A percentile compares a stretch with the other conserved stretches of the same genome.
These are phyloP conservation scores for Naumovozyma baii DNA, from an alignment of 805 yeast genomes.

Conservation along the genomic window DNA sequence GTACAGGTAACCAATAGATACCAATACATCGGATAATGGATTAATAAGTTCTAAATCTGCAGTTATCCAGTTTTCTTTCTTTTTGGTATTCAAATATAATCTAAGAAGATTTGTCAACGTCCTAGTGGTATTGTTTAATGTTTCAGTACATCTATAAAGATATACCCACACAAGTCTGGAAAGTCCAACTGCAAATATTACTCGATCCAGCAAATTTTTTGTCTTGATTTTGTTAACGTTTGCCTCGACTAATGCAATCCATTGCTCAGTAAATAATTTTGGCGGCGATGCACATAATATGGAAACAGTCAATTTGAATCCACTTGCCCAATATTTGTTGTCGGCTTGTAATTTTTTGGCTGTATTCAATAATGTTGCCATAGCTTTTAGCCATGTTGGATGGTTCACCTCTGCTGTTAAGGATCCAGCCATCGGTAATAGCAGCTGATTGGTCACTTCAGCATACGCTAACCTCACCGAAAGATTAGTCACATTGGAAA, in stretches of 20 bases:
- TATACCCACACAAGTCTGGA: constrained; percentile 85
- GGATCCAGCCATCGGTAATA: constrained; percentile 74
- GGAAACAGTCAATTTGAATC: constrained; percentile 60
- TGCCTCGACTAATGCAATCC: constrained; percentile 63
- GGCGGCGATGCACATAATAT: constrained; percentile 73
- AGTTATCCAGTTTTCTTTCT: constrained; percentile 69
- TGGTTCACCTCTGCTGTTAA: constrained; percentile 92
- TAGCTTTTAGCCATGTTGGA: constrained; percentile 87
- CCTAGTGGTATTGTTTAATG: constrained; percentile 77
- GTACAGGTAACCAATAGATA: constrained; percentile 71
- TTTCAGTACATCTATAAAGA: constrained; percentile 75
- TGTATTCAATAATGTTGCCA: constrained; percentile 48
- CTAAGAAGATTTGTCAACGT: constrained; percentile 58
- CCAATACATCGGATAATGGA: constrained; percentile 62
- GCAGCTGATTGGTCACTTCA: constrained; percentile 65
- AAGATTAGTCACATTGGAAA: constrained; percentile 52
- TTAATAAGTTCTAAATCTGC: constrained; percentile 52
- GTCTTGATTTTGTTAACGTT: constrained; percentile 56
- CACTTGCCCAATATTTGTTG: constrained; percentile 53
- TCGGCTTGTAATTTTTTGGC: constrained; percentile 37
- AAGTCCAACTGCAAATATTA: constrained; percentile 51
- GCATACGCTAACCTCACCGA: constrained; percentile 69
- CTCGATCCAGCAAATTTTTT: constrained; percentile 42
- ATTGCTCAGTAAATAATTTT: constrained; percentile 57
- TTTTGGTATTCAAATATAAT: constrained; percentile 43